Evolutionary conservation across 2,329 filamentous ascomycete species (phyloP).

Genomic region (Ceratocystis papillata): DNA sequence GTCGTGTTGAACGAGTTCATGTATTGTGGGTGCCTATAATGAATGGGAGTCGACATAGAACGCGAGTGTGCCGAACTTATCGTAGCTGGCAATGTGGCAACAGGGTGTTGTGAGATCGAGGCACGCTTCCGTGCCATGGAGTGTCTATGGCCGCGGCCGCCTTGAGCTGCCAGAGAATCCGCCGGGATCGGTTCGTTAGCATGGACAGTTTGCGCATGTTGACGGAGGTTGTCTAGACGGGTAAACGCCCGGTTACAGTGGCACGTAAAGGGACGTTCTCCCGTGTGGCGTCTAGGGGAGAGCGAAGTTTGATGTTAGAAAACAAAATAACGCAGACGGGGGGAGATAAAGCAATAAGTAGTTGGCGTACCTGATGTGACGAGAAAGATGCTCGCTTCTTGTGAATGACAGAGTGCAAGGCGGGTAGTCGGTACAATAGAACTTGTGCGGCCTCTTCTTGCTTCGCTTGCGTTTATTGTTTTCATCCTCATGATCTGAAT

Average conservation of each 20-base stretch:
- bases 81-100: conserved; percentile 42
- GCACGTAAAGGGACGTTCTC: conserved; percentile 91
- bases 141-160: conserved; percentile 65
- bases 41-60: conserved; percentile 22
- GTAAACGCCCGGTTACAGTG: conserved; percentile 69
- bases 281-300: conserved; percentile 73
- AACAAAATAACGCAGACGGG: not conserved
- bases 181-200: conserved; percentile 94
- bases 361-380: conserved; percentile 67
- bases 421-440: conserved; percentile 91
- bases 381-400: conserved; percentile 83
- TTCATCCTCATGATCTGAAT: conserved; percentile 32
- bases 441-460: conserved; percentile 93
- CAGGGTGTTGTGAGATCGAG: conserved; percentile 43
- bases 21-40: conserved; percentile 16
- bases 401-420: conserved; percentile 93
- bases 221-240: conserved; percentile 46
- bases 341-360: not conserved
- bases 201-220: conserved; percentile 95
- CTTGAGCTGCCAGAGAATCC: conserved; percentile 79
- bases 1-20: conserved; percentile 16
- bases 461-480: conserved; percentile 59
- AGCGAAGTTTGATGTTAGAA: conserved; percentile 9
- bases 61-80: conserved; percentile 18
- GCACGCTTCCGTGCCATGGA: conserved; percentile 49